Evolutionary conservation across 768 basidiomycete species (phyloP), one percentile per base, ranked within the genome.

Genomic region (Serendipita sp.): DNA sequence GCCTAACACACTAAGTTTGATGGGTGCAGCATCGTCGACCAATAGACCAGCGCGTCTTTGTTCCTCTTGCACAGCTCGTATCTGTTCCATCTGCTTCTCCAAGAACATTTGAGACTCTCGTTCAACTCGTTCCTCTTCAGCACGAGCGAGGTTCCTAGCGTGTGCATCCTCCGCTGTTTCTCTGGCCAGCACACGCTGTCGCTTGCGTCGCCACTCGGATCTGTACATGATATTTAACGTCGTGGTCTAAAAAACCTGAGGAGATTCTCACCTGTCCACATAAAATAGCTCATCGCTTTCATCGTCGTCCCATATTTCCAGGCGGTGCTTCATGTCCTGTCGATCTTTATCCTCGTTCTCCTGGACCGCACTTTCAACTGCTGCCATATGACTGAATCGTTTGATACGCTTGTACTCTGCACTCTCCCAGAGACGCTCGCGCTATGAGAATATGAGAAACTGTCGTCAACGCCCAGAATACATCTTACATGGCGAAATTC

Each of bases 221-320:
- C 91, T 91, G 66, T 11, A 0, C 23, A 66, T 3, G 60, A 52
- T 5, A 58, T 67, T 38, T 64, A n/a, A 69, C 52, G 67, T 2
- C 38, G 34, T 30, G 51, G n/a, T 15, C 16, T 2, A 41, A 11
- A 2, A 11, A 45, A 62, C 44, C 13, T 41, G 41, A 44, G 16
- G 32, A 2, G 64, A 48, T 16, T 70, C 85, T 58, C 68, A 91
- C 90, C 93, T 83, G 72, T 98, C 96, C 51, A 88, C 80, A 70
- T 94, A 95, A 76, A 94, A 99, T 35, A 84, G 71, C 69, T 99
- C 96, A 68, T 94, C 87, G 64, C 92, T 94, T 70, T 90, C 86
- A 65, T 95, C 94, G 66, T 91, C 89, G 70, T 95, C 91, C 85
- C 91, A 92, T 3, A 94, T 79, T 68, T 94, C 91, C 64, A 93